Evolutionary conservation across 1,284 basidiomycete species (phyloP), one percentile per base, ranked within the genome.

Genomic region (Cryptococcus wingfieldii): DNA sequence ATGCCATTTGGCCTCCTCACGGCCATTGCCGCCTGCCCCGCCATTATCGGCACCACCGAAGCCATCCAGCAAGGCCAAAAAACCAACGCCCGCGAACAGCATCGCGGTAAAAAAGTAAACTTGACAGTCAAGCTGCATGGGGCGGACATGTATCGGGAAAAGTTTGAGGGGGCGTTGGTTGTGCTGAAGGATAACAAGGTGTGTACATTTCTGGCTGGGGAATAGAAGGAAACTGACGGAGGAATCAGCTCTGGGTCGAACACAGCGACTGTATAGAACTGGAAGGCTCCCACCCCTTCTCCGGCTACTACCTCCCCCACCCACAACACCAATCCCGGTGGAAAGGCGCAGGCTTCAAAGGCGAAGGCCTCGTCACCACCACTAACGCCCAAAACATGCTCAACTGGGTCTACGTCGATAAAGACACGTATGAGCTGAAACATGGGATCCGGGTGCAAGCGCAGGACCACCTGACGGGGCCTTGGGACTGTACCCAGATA

Each of bases 401-500:
- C 43, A 62, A 62, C 45, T 62, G 60, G 60, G 47, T 59, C 8
- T 62, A 62, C 28, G 58, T 62, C 43, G 60, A 62, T 44, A 27
- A 46, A 13, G 18, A 53, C 19, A 62, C 60, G 2, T 52, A 62
- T 34, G 57, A 62, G 49, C 42, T 59, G 23, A 59, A 59, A 51
- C 52, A 62, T 52, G 60, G 60, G 16, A 38, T 59, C 16, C 47
- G 51, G 18, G 50, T 44, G 3, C 47, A 52, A 14, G 59, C 55
- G 4, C 50, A 55, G 31, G 47, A 38, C 16, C 45, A 61, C 34
- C 47, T 28, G 27, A 51, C 53, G 47, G 59, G 59, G 14, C 59
- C 59, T 14, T 61, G 59, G 59, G 59, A 61, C 39, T 57, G 55
- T 51, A 61, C 59, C 1, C 28, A 51, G 14, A 31, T 61, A 19